phyloP scores from a whole-genome alignment of 2,329 filamentous ascomycete species.

The Cylindrodendrum hubeiense region DNA sequence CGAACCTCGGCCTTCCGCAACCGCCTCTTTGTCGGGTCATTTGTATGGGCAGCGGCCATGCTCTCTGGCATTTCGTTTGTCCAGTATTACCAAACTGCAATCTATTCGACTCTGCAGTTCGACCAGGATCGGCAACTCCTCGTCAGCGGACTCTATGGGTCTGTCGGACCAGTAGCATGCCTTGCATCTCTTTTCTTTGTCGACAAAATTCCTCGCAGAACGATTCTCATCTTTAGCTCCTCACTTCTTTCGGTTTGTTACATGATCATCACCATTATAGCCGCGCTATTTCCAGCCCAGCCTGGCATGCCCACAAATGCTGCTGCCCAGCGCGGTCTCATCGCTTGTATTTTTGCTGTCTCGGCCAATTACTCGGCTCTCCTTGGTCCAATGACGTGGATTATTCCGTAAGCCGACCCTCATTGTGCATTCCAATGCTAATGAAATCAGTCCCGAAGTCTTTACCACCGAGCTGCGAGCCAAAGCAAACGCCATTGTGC shows the following conservation, averaged over 20 bases:
- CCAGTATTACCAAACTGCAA: slow-evolving; percentile 57
- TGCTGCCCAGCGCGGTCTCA: slow-evolving; percentile 53
- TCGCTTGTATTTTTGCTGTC: slow-evolving; percentile 54
- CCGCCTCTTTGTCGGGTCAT: slow-evolving; percentile 53
- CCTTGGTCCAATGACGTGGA: slow-evolving; percentile 57
- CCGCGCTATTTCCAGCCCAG: slow-evolving; percentile 50
- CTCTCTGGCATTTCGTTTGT: slow-evolving; percentile 57
- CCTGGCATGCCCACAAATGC: slow-evolving; percentile 52
- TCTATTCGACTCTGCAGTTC: slow-evolving; percentile 55
- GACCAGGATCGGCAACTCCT: slow-evolving; percentile 52
- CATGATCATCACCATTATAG: slow-evolving; percentile 54
- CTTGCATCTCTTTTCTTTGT: slow-evolving; percentile 54
- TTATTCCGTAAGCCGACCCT: slow-evolving; percentile 51
- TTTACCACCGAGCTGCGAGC: slow-evolving; percentile 55
- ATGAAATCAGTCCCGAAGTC: slow-evolving; percentile 50
- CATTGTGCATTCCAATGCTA: fast-evolving
- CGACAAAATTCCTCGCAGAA: slow-evolving; percentile 51
- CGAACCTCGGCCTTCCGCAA: slow-evolving; percentile 50
- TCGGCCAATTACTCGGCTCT: slow-evolving; percentile 52
- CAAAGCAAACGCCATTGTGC: slow-evolving; percentile 56
- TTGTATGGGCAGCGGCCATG: slow-evolving; percentile 58
- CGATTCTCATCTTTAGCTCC: slow-evolving; percentile 52
- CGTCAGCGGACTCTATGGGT: slow-evolving; percentile 55
- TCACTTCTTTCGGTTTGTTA: slow-evolving; percentile 52
- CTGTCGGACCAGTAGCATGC: slow-evolving; percentile 53